Percentiles rank a stretch among this genome's conserved stretches.
phyloP scores from a whole-genome alignment of 2,329 filamentous ascomycete genomes.

The Chaetomiaceae sp. region DNA sequence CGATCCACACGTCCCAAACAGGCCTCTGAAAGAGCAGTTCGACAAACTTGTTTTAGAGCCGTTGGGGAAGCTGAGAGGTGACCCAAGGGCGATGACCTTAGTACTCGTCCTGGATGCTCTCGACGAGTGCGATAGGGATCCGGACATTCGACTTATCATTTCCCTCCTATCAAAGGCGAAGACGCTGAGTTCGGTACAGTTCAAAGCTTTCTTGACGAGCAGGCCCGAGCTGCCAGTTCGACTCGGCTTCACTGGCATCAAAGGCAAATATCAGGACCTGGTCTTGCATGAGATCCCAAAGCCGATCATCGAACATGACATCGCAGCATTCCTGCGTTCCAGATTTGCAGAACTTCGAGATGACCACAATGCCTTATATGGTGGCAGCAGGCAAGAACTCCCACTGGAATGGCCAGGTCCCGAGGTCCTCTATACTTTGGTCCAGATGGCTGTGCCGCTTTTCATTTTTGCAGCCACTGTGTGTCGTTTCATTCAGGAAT shows the following conservation, averaged over 20 bases:
- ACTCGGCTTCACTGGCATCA: slow-evolving; percentile 30
- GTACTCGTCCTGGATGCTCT: slow-evolving; percentile 8
- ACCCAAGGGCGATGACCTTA: not conserved
- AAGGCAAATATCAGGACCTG: slow-evolving; percentile 23
- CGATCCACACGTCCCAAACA: slow-evolving; percentile 23
- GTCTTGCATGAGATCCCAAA: slow-evolving; percentile 1
- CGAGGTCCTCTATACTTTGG: slow-evolving; percentile 5
- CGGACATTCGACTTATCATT: slow-evolving; percentile 29
- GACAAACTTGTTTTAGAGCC: slow-evolving; percentile 35
- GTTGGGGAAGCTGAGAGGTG: not conserved
- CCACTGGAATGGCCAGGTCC: slow-evolving; percentile 17
- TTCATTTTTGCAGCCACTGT: slow-evolving; percentile 29
- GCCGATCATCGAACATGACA: slow-evolving; percentile 31
- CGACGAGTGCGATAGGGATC: slow-evolving; percentile 24
- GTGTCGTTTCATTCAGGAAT: slow-evolving; percentile 25
- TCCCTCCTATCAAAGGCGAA: slow-evolving; percentile 22
- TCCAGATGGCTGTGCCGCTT: slow-evolving; percentile 23
- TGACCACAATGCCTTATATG: slow-evolving; percentile 21
- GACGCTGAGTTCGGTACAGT: slow-evolving; percentile 8
- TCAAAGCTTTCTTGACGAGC: slow-evolving; percentile 38
- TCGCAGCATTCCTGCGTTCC: slow-evolving; percentile 29
- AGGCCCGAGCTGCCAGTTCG: slow-evolving; percentile 36
- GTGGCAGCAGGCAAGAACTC: slow-evolving; percentile 2
- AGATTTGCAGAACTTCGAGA: slow-evolving; percentile 28
- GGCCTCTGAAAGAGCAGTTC: slow-evolving; percentile 34